phyloP scores from a whole-genome alignment of 345 rosid genomes.

The Alliaria petiolata region DNA sequence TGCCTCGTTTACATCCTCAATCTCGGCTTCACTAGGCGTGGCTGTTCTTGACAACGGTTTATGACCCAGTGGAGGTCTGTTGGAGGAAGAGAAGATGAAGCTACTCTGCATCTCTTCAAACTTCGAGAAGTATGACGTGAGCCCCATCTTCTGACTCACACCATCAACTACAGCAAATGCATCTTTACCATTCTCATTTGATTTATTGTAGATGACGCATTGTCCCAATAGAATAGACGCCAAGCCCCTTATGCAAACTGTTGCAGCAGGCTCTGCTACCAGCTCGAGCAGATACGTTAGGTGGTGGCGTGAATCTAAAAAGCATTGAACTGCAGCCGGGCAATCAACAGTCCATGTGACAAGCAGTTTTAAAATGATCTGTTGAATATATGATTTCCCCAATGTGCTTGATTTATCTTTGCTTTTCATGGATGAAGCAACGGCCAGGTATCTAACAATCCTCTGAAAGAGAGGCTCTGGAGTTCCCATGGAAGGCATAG shows the following conservation, averaged over 20 bases:
- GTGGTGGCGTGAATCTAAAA: constrained; percentile 87
- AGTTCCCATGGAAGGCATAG: constrained; percentile 68
- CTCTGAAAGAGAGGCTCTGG: constrained; percentile 87
- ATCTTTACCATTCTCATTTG: constrained; percentile 72
- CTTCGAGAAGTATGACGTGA: constrained; percentile 69
- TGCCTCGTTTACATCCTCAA: constrained; percentile 57
- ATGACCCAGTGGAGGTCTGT: constrained; percentile 42
- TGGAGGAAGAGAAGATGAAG: constrained; percentile 61
- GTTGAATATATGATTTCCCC: constrained; percentile 54
- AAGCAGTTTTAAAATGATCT: constrained; percentile 78
- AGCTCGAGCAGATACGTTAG: constrained; percentile 74
- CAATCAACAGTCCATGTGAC: constrained; percentile 85
- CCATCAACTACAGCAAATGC: constrained; percentile 73
- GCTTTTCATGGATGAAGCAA: constrained; percentile 70
- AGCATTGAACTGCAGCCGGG: constrained; percentile 81
- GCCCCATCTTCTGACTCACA: constrained; percentile 86
- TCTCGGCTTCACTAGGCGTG: constrained; percentile 79
- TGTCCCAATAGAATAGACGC: constrained; percentile 86
- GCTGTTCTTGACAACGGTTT: constrained; percentile 75
- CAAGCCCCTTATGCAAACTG: constrained; percentile 70
- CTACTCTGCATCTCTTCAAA: constrained; percentile 90
- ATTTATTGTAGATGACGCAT: constrained; percentile 73
- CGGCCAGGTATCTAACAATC: constrained; percentile 83
- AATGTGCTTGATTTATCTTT: constrained; percentile 58
- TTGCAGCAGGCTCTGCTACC: constrained; percentile 62